These are phyloP conservation scores for Pichia rugopelliculosa DNA, from an alignment of 805 yeast genomes.

Conservation along the genomic window DNA sequence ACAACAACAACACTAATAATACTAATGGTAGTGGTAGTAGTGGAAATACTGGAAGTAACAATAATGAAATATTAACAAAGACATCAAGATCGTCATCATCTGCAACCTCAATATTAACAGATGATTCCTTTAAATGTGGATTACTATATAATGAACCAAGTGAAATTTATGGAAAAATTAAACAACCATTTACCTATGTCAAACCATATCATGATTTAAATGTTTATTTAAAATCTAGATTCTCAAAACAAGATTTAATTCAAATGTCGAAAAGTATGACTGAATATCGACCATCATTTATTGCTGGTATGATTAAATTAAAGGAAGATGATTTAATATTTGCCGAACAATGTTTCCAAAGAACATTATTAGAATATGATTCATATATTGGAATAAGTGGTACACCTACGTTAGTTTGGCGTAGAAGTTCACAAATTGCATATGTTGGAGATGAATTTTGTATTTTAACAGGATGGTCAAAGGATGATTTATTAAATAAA, in stretches of 20 bases:
- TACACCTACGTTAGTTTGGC: slow-evolving; percentile 93
- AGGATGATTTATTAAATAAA: slow-evolving; percentile 57
- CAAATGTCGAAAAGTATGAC: slow-evolving; percentile 86
- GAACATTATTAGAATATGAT: slow-evolving; percentile 84
- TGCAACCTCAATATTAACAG: neutral
- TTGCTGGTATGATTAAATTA: slow-evolving; percentile 82
- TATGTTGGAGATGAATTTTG: slow-evolving; percentile 94
- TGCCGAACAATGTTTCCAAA: slow-evolving; percentile 93
- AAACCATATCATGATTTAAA: slow-evolving; percentile 83
- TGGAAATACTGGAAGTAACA: neutral
- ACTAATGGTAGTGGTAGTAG: neutral
- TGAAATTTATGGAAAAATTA: slow-evolving; percentile 71
- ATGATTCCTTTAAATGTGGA: slow-evolving; percentile 27
- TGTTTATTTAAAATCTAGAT: slow-evolving; percentile 63
- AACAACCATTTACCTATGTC: slow-evolving; percentile 77
- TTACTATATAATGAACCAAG: slow-evolving; percentile 54
- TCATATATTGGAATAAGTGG: slow-evolving; percentile 79
- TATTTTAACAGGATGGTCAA: slow-evolving; percentile 83
- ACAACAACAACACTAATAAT: neutral
- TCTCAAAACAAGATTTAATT: slow-evolving; percentile 55
- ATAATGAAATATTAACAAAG: too few relatives aligned
- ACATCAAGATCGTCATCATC: slow-evolving; percentile 1
- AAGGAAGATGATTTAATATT: slow-evolving; percentile 89
- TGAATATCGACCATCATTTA: slow-evolving; percentile 83
- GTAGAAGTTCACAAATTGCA: slow-evolving; percentile 91